These are phyloP conservation scores for Paramarasmius palmivorus DNA, from an alignment of 1,284 basidiomycete genomes.

Conservation along the genomic window DNA sequence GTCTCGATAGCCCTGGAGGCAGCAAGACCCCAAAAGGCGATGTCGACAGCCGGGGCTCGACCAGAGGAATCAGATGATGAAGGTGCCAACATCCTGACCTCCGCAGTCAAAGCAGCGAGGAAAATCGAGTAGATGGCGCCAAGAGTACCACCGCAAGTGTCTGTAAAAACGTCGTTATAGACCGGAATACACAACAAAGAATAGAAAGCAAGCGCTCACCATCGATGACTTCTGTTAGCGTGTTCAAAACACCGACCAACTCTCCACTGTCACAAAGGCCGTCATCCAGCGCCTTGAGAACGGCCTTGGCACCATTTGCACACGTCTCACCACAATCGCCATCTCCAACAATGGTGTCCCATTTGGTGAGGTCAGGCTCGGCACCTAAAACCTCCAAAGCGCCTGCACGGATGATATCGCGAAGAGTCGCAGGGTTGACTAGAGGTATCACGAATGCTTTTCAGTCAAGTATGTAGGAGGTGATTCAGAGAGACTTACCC, in stretches of 20 bases:
- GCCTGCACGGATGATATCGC: slow-evolving; percentile 26
- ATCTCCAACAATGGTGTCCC: slow-evolving; percentile 40
- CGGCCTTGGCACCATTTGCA: slow-evolving; percentile 26
- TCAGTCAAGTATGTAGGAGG: neutral
- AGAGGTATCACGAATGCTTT: neutral
- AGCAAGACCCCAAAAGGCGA: slow-evolving; percentile 15
- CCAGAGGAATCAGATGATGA: neutral
- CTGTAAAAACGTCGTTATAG: neutral
- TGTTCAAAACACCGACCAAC: slow-evolving; percentile 11
- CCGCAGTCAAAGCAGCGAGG: slow-evolving; percentile 16
- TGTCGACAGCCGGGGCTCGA: neutral
- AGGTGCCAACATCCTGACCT: slow-evolving; percentile 7
- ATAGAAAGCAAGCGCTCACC: slow-evolving; percentile 1
- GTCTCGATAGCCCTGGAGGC: slow-evolving; percentile 13
- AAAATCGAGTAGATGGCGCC: slow-evolving; percentile 18
- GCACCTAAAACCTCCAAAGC: slow-evolving; percentile 33
- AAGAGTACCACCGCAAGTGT: slow-evolving; percentile 16
- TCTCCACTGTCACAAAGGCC: slow-evolving; percentile 14
- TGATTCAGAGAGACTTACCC: neutral
- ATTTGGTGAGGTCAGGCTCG: slow-evolving; percentile 40
- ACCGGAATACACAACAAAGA: neutral
- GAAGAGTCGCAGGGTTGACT: slow-evolving; percentile 16
- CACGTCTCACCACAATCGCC: slow-evolving; percentile 37
- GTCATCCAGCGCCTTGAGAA: slow-evolving; percentile 9
- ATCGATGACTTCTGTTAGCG: slow-evolving; percentile 15